Evolutionary conservation across 2,329 filamentous ascomycete species (phyloP).

Genomic region (Paraphoma sp.): DNA sequence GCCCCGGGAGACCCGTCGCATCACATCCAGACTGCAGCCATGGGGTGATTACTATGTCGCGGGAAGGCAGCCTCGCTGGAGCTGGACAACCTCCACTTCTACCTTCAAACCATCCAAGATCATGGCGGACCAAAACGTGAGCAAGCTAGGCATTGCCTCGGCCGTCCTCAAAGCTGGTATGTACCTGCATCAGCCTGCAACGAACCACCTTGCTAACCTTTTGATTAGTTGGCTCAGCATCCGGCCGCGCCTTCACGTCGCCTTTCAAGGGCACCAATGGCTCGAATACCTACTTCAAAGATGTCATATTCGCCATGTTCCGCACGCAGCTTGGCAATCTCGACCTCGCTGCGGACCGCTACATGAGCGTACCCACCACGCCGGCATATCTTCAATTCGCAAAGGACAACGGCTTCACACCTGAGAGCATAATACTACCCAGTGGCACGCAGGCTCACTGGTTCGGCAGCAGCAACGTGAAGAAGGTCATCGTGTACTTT

Average conservation of each 20-base stretch:
- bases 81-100: not conserved
- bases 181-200: conserved; percentile 5
- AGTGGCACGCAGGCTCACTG: conserved; percentile 56
- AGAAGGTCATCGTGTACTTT: conserved; percentile 55
- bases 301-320: conserved; percentile 40
- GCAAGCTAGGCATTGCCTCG: conserved; percentile 43
- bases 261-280: conserved; percentile 47
- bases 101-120: conserved; percentile 2
- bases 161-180: conserved; percentile 38
- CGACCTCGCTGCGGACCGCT: conserved; percentile 43
- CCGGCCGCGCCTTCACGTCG: conserved; percentile 39
- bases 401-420: conserved; percentile 43
- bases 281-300: conserved; percentile 46
- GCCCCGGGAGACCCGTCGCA: not conserved
- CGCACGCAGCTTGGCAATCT: conserved; percentile 40
- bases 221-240: conserved; percentile 39
- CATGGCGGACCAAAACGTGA: conserved; percentile 37
- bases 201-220: conserved; percentile 1
- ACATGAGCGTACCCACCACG: conserved; percentile 32
- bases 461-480: conserved; percentile 49
- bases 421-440: conserved; percentile 46
- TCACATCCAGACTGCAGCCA: not conserved
- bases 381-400: conserved; percentile 45
- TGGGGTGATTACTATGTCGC: not conserved
- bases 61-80: not conserved